Base-by-base conservation (phyloP, 2,329 filamentous ascomycete genomes). In the Metarhizium rileyi region DNA sequence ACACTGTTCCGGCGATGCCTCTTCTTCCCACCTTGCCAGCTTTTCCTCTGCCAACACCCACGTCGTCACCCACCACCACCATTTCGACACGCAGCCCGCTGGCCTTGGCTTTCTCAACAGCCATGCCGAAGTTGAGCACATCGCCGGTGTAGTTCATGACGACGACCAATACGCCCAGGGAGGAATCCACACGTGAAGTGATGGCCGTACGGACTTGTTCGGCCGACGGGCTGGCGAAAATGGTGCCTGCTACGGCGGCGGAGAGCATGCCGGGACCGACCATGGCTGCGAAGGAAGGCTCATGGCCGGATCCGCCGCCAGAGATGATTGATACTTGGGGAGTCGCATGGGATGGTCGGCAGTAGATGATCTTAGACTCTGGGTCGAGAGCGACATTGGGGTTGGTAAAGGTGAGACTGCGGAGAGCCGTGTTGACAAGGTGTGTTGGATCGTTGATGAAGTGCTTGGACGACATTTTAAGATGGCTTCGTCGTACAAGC, bases 61-160 rank as follows among this genome's bases (percentile, higher is more conserved):
- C 90, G 66, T 97, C 91, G 61, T 97, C 91, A 5, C 84, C 89
- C 7, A 96, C 88, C 8, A 95, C 86, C 9, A 95, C 82, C 85
- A 96, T 95, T 64, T 95, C 87, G 0, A 87, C 86, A 18, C 81
- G 70, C 23, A 89, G 68, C 0, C 89, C 90, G 0, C 81, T 80
- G 1, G 89, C 89, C 51, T 86, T 84, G 16, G 90, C 90, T 71
- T 95, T 95, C 67, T 96, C 91, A 8, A 93, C 87, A 1, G 85
- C 90, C 78, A 96, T 85, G 49, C 90, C 90, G 63, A 96, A 96
- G 70, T 95, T 94, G 57, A 96, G 76, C 48, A 95, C 80, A 64
- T 90, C 87, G 35, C 87, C 87, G 1, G 89, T 95, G 67, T 95
- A 95, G 66, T 96, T 96, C 87, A 95, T 95, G 27, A 95, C 87